Percentiles rank a stretch among this genome's conserved stretches.
These are phyloP conservation scores for Fusarium azukiicola DNA, from an alignment of 2,329 filamentous ascomycete species.

Conservation along the genomic window DNA sequence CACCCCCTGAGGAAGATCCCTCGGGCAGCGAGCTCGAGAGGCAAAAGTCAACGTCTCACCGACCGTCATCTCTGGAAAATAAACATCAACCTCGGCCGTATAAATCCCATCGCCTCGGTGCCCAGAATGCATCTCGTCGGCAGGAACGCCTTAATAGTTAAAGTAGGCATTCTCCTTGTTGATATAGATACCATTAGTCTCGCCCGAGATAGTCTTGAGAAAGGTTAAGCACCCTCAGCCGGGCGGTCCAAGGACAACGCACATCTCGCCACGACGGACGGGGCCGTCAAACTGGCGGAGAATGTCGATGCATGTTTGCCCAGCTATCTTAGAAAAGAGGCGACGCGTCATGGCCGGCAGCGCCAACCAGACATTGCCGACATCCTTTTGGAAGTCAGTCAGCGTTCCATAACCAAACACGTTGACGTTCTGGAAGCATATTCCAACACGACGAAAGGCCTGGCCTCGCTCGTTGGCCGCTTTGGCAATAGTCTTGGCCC, in stretches of 20 bases:
- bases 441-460: slow-evolving; percentile 40
- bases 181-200: slow-evolving; percentile 87
- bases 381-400: slow-evolving; percentile 50
- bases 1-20: slow-evolving; percentile 76
- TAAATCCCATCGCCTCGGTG: slow-evolving; percentile 92
- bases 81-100: slow-evolving; percentile 88
- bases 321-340: slow-evolving; percentile 65
- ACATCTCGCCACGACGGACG: slow-evolving; percentile 84
- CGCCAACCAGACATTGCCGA: slow-evolving; percentile 45
- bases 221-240: slow-evolving; percentile 88
- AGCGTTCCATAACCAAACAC: slow-evolving; percentile 50
- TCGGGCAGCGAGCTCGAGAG: slow-evolving; percentile 82
- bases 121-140: slow-evolving; percentile 85
- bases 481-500: slow-evolving; percentile 63
- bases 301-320: slow-evolving; percentile 80
- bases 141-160: slow-evolving; percentile 84
- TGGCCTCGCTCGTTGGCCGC: slow-evolving; percentile 44
- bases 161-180: slow-evolving; percentile 81
- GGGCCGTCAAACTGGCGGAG: slow-evolving; percentile 82
- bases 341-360: slow-evolving; percentile 65
- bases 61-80: slow-evolving; percentile 87
- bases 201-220: slow-evolving; percentile 88
- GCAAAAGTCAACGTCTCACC: slow-evolving; percentile 89
- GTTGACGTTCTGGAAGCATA: slow-evolving; percentile 50
- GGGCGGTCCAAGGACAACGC: slow-evolving; percentile 86